Conservation (phyloP, 2,329 filamentous ascomycete species). For the Aspergillus tanneri region DNA sequence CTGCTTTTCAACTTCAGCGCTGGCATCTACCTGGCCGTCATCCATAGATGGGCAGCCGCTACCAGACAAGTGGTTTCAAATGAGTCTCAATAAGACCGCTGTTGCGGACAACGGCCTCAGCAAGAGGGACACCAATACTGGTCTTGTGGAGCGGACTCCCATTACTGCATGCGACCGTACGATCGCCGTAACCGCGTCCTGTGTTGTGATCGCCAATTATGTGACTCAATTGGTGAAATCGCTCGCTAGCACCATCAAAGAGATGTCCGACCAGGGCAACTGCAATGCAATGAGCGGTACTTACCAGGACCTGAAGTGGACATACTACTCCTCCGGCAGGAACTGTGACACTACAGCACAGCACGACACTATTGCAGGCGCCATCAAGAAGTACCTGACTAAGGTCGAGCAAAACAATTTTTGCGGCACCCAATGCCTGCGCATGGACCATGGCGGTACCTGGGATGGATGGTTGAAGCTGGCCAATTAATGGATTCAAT, state of each 20-base stretch:
- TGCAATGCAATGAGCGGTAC: background rate
- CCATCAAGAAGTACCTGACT: slow-evolving; percentile 1
- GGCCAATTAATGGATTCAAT: background rate
- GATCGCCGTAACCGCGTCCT: background rate
- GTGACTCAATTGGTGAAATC: background rate
- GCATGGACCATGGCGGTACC: slow-evolving; percentile 3
- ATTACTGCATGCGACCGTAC: background rate
- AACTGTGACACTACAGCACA: background rate
- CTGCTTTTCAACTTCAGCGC: background rate
- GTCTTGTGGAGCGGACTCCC: slow-evolving; percentile 1
- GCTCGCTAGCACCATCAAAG: background rate
- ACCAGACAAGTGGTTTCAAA: slow-evolving; percentile 1
- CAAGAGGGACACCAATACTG: background rate
- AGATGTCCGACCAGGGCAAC: background rate
- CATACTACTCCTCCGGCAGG: background rate
- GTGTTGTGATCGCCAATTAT: background rate
- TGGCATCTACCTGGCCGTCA: background rate
- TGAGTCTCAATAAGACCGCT: background rate
- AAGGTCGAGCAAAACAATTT: background rate
- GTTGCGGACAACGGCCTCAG: background rate
- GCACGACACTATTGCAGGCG: background rate
- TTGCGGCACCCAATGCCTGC: slow-evolving; percentile 7
- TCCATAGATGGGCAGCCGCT: background rate
- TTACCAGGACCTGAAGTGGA: background rate
- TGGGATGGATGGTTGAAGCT: slow-evolving; percentile 6